phyloP scores from a whole-genome alignment of 2,329 filamentous ascomycete species.

The Lachnellula subtilissima region DNA sequence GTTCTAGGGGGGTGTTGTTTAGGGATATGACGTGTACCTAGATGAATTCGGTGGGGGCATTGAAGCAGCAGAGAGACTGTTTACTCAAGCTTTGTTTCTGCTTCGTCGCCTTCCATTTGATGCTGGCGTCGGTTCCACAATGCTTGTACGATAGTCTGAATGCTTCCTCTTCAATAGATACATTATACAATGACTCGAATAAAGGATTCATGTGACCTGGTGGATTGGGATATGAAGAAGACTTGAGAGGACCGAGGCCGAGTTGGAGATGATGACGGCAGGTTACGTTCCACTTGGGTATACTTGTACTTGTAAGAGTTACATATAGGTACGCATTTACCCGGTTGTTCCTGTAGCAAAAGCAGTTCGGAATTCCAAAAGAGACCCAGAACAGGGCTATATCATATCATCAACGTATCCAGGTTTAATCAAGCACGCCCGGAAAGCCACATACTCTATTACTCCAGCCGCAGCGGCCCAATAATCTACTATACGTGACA shows the following conservation, averaged over 20 bases:
- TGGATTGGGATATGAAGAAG: too few species aligned
- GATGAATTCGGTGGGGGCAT: constrained; percentile 10
- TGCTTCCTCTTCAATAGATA: constrained; percentile 2
- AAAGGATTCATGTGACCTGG: neutral
- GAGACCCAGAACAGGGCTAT: too few species aligned
- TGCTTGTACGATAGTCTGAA: constrained; percentile 19
- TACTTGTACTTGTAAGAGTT: neutral
- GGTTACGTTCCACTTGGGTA: neutral
- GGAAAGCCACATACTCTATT: too few species aligned
- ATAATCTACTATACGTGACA: too few species aligned
- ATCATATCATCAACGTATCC: too few species aligned
- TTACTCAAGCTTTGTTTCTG: constrained; percentile 14
- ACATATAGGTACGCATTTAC: too few species aligned
- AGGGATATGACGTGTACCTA: constrained; percentile 19
- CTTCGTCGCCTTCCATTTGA: constrained; percentile 6
- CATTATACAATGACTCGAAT: neutral
- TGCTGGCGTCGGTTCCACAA: constrained; percentile 18
- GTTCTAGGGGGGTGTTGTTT: neutral
- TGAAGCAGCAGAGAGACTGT: constrained; percentile 10
- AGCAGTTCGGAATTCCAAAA: too few species aligned
- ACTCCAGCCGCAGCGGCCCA: too few species aligned
- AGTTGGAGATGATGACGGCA: neutral
- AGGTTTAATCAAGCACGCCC: too few species aligned
- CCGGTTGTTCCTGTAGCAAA: too few species aligned
- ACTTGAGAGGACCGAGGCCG: neutral